These are phyloP conservation scores for Castanea sativa DNA, from an alignment of 306 rosid species.

Conservation along the genomic window DNA sequence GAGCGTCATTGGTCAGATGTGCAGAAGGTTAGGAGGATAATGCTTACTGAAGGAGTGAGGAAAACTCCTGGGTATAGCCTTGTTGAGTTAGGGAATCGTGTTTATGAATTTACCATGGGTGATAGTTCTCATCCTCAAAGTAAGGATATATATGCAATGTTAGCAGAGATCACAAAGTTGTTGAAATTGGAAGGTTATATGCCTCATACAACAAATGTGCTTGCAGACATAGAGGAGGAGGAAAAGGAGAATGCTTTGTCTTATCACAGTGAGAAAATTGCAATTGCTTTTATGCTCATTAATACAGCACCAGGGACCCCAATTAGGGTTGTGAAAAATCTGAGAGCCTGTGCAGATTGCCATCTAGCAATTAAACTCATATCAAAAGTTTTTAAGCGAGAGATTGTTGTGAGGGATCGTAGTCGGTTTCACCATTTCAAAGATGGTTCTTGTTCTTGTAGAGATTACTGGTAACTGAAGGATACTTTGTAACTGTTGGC, in stretches of 20 bases:
- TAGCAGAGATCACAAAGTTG: slow-evolving; percentile 44
- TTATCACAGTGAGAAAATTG: slow-evolving; percentile 60
- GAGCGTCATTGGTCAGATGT: slow-evolving; percentile 55
- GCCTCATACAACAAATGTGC: slow-evolving; percentile 54
- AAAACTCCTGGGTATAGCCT: slow-evolving; percentile 57
- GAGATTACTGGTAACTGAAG: slow-evolving; percentile 47
- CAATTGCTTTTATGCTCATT: slow-evolving; percentile 56
- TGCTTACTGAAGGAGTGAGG: slow-evolving; percentile 50
- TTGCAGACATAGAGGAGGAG: slow-evolving; percentile 60
- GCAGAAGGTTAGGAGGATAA: slow-evolving; percentile 42
- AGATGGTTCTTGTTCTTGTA: slow-evolving; percentile 54
- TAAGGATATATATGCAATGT: slow-evolving; percentile 40
- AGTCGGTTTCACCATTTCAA: slow-evolving; percentile 58
- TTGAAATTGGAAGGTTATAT: slow-evolving; percentile 58
- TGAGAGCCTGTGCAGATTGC: slow-evolving; percentile 59
- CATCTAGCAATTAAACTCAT: slow-evolving; percentile 60
- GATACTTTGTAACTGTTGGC: not conserved
- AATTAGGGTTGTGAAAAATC: slow-evolving; percentile 53
- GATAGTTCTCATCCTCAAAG: slow-evolving; percentile 57
- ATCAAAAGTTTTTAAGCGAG: slow-evolving; percentile 51
- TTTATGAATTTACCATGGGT: slow-evolving; percentile 54
- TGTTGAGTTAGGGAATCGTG: slow-evolving; percentile 53
- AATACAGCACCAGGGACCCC: slow-evolving; percentile 52
- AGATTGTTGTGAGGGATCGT: slow-evolving; percentile 51
- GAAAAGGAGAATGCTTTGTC: slow-evolving; percentile 63